Evolutionary conservation across 192 early-diverging fungal genomes (phyloP), one percentile per base, ranked within the genome.

Genomic region (Lobulomyces angularis): DNA sequence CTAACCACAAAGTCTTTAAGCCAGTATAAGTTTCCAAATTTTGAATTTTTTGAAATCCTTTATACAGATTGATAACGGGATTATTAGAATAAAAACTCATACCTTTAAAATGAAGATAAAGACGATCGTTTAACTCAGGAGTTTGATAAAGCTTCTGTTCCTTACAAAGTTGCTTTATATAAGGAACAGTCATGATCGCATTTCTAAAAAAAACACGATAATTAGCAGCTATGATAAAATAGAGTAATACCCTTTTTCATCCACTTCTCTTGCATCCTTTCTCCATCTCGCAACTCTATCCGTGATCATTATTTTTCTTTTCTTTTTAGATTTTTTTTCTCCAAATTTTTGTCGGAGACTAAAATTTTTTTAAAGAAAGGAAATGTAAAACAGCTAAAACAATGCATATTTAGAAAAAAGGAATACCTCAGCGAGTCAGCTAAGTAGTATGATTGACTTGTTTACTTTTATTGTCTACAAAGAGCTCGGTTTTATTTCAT

Each of bases 71-170:
- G 4, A 41, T 19, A 38, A 3, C 35, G 30, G 17, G 32, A 45
- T 12, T 11, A 8, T 42, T 43, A 49, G 0, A 51, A 11, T 8
- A 5, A 49, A 27, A 27, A 0, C 9, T 20, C 6, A 5, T 46
- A 71, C 71, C 74, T 73, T 77, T 77, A 44, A 69, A 77, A 37
- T 77, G 74, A 34, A 77, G 61, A 29, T 77, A 77, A 9, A 77
- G 23, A 24, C 59, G 64, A 50, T 77, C 74, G 43, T 77, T 77
- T n/a, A 77, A 47, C 27, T 56, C 50, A 5, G 74, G 72, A 1
- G 72, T 77, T 27, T 55, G 45, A 37, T 77, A 77, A 0, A 64
- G 48, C 45, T 77, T 65, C 41, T 77, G 74, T 52, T 77, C 74
- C 16, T 51, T 39, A 37, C 72, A 77, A 0, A 77, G 67, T 41